A percentile compares a stretch with the other conserved stretches of the same genome.
Conservation (phyloP, 176 grass and related monocot species). For the Avena eriantha region DNA sequence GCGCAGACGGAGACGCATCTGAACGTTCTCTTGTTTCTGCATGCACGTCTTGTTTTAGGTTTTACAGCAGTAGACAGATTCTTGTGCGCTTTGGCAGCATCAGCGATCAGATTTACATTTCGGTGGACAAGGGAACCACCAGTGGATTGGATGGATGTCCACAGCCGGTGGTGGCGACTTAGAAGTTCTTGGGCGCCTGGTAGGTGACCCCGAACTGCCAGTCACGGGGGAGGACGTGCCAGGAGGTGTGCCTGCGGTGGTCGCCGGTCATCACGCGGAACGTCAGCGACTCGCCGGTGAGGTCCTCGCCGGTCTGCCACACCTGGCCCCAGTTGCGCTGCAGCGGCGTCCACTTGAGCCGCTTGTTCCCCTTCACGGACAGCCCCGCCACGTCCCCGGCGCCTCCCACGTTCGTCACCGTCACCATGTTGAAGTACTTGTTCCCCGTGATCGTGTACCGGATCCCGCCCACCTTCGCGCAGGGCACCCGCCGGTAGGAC, state of each 20-base stretch:
- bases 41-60: neutral
- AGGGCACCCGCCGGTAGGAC: conserved; percentile 61
- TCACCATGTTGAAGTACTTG: conserved; percentile 77
- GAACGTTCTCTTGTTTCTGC: neutral
- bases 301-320: conserved; percentile 68
- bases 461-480: conserved; percentile 61
- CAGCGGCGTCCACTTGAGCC: conserved; percentile 68
- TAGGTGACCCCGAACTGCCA: conserved; percentile 75
- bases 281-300: conserved; percentile 67
- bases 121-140: neutral
- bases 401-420: conserved; percentile 65
- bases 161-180: neutral
- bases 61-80: neutral
- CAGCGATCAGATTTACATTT: neutral
- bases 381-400: conserved; percentile 63
- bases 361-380: conserved; percentile 64
- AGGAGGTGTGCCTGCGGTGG: conserved; percentile 71
- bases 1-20: neutral
- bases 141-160: neutral
- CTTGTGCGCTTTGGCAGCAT: neutral
- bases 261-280: conserved; percentile 67
- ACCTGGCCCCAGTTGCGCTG: conserved; percentile 75
- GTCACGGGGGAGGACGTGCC: conserved; percentile 54
- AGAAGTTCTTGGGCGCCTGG: conserved; percentile 21
- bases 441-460: conserved; percentile 70